phyloP scores from a whole-genome alignment of 352 stramenopile genomes.

The Phytophthora hybrid region DNA sequence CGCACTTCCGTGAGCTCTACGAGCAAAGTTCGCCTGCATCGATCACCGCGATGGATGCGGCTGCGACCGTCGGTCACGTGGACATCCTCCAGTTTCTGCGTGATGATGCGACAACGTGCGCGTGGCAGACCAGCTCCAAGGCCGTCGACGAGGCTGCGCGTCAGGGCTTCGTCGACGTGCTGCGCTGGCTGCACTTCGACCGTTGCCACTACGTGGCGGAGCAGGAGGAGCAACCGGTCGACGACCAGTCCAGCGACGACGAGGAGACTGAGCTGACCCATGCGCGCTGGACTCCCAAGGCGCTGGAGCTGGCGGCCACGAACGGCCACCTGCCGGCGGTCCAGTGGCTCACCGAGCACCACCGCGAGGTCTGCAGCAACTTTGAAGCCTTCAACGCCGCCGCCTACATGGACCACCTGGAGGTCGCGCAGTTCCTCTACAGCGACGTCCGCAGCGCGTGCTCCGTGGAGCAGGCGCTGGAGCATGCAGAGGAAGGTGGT shows the following conservation, averaged over 20 bases:
- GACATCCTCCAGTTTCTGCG: conserved; percentile 68
- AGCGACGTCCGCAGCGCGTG: conserved; percentile 52
- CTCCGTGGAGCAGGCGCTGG: conserved; percentile 59
- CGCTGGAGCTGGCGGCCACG: conserved; percentile 66
- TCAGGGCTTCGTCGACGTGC: conserved; percentile 57
- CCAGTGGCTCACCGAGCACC: conserved; percentile 69
- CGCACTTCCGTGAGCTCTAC: conserved; percentile 55
- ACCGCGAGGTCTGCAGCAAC: conserved; percentile 52
- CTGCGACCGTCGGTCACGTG: conserved; percentile 57
- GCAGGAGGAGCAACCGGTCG: conserved; percentile 29
- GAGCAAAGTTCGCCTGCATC: conserved; percentile 35
- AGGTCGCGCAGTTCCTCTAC: conserved; percentile 64
- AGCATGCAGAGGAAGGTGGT: conserved; percentile 71
- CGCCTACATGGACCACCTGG: conserved; percentile 78
- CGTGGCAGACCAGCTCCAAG: conserved; percentile 64
- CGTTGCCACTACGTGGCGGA: conserved; percentile 21
- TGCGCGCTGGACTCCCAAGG: conserved; percentile 56
- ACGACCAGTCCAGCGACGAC: conserved; percentile 22
- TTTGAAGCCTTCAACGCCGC: conserved; percentile 73
- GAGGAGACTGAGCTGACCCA: conserved; percentile 18
- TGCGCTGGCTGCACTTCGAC: conserved; percentile 64
- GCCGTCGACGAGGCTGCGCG: conserved; percentile 65
- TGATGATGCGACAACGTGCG: conserved; percentile 42
- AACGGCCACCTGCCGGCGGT: conserved; percentile 68
- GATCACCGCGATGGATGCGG: conserved; percentile 60